Evolutionary conservation across 768 basidiomycete genomes (phyloP), one percentile per base, ranked within the genome.

Genomic region (Suillus fuscotomentosus): DNA sequence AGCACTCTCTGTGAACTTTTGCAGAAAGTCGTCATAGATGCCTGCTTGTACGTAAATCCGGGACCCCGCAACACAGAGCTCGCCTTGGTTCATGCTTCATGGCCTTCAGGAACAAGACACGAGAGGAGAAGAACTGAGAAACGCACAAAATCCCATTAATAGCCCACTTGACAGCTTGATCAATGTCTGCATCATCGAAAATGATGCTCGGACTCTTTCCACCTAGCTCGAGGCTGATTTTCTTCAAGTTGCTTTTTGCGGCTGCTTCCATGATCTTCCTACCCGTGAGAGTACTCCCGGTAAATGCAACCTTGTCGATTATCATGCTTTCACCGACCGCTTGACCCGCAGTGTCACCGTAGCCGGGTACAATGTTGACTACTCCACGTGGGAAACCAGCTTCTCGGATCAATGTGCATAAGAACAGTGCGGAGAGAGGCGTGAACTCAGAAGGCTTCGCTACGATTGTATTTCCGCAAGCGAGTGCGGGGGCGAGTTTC

Each of bases 371-470:
- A 66, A 92, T 77, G 76, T 95, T 94, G 68, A 95, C 81, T 41
- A 90, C 89, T 61, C 93, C 91, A 20, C 86, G 80, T 9, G 91
- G 91, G 77, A 91, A 88, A 15, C 91, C 91, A 3, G 91, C 91
- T 72, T 92, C 84, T 27, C 80, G 73, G 67, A 88, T 78, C 60
- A 93, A 80, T 17, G 80, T 78, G 50, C 72, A 72, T 41, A 86
- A 64, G 45, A 75, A 76, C 53, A 91, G 72, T 4, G 89, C 89
- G 15, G 88, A 84, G 38, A 91, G 76, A 9, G 91, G 90, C 0
- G 91, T 92, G 68, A 92, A 81, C 69, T 93, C 92, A 1, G 92
- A 92, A 7, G 92, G 88, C 79, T 94, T 95, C 71, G 94, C 79
- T 62, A 96, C 81, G 65, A 95, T 80, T 4, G 85, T 78, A 77